Percentiles rank a stretch among this genome's conserved stretches.
Evolutionary conservation across 257 asterid genomes (phyloP).

Genomic region (Plantago ovata): DNA sequence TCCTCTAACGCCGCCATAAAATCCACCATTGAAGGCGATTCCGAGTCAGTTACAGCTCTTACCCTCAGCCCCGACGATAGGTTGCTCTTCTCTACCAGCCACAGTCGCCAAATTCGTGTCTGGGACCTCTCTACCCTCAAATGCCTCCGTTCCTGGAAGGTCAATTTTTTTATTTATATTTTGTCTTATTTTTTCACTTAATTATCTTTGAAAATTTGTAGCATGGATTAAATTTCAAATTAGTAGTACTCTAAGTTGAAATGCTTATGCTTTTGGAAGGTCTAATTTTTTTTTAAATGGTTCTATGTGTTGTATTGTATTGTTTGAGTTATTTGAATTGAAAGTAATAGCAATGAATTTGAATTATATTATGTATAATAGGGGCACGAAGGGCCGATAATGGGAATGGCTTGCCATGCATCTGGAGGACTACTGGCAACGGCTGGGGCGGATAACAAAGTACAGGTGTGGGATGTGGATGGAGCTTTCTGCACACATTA

Average conservation of each 20-base stretch:
- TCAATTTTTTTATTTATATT: conserved; percentile 2
- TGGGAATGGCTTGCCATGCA: conserved; percentile 92
- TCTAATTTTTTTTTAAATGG: conserved; percentile 7
- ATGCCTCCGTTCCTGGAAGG: conserved; percentile 98
- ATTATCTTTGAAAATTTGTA: no score
- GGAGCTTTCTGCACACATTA: conserved; percentile 94
- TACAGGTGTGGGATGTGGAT: conserved; percentile 93
- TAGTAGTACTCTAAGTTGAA: conserved; percentile 35
- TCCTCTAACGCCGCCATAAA: conserved; percentile 68
- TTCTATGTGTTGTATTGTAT: not conserved
- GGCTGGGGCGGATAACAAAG: conserved; percentile 95
- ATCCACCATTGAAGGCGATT: conserved; percentile 85
- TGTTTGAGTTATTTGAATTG: conserved; percentile 9
- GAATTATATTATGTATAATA: conserved; percentile 15
- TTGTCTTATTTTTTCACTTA: not conserved
- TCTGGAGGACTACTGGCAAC: conserved; percentile 96
- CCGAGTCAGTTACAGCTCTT: conserved; percentile 79
- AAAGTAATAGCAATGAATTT: not conserved
- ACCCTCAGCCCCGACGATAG: conserved; percentile 56
- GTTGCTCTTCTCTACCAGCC: conserved; percentile 77
- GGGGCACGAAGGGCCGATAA: conserved; percentile 97
- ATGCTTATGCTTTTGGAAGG: conserved; percentile 98
- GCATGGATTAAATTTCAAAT: no score
- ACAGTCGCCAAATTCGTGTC: conserved; percentile 87
- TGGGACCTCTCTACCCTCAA: conserved; percentile 82